Percentiles rank a stretch among this genome's conserved stretches.
Conservation (phyloP, 768 basidiomycete species). For the Termitomyces sp. region DNA sequence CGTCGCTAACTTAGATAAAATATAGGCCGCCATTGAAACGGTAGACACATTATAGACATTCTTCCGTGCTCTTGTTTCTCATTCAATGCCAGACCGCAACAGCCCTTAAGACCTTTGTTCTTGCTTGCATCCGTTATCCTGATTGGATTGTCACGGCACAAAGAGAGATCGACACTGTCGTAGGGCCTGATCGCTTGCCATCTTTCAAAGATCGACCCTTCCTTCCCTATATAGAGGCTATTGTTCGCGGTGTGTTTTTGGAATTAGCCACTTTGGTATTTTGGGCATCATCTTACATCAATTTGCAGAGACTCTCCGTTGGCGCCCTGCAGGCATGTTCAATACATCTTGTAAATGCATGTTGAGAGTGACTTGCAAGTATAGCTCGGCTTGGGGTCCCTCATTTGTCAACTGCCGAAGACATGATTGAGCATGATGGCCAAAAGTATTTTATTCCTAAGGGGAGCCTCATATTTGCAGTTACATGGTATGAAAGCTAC, state of each 20-base stretch:
- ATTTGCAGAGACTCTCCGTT: not conserved
- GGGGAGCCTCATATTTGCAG: not conserved
- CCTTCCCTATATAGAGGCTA: not conserved
- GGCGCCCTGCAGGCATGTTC: not conserved
- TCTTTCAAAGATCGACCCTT: not conserved
- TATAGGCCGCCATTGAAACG: not conserved
- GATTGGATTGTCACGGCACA: not conserved
- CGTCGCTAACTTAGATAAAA: not conserved
- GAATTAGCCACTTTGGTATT: not conserved
- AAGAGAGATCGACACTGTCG: not conserved
- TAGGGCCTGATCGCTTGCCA: not conserved
- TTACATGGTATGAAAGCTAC: not conserved
- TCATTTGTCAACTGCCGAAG: not conserved
- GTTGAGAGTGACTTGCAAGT: not conserved
- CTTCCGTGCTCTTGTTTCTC: not conserved
- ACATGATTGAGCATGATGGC: not conserved
- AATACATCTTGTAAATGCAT: not conserved
- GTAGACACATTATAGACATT: not conserved
- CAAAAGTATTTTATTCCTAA: not conserved
- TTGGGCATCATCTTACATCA: not conserved
- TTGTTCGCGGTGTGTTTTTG: not conserved
- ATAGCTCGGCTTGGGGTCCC: not conserved
- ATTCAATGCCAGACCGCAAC: not conserved
- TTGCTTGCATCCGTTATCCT: not conserved
- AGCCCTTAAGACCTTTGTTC: not conserved